These are phyloP conservation scores for Parasitella parasitica DNA, from an alignment of 371 early-diverging fungal genomes.

Conservation along the genomic window DNA sequence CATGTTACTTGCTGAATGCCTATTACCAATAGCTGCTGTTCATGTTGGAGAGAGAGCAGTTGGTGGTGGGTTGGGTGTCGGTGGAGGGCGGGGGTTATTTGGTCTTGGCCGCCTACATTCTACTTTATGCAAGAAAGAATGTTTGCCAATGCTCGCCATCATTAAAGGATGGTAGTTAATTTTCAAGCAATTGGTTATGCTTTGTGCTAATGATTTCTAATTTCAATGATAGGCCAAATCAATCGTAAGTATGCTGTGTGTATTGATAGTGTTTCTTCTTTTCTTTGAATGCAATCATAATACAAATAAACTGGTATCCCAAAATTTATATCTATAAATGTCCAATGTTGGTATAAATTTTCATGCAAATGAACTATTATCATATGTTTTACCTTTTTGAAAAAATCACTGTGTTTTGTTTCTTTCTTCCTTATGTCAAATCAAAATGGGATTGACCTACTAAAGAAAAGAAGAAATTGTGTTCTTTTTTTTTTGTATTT, in stretches of 20 bases:
- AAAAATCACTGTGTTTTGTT: background rate
- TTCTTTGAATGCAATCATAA: background rate
- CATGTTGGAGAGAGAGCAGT: background rate
- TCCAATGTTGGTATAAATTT: background rate
- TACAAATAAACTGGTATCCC: background rate
- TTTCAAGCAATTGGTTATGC: background rate
- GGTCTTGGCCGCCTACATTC: slow-evolving; percentile 20
- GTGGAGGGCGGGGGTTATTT: slow-evolving; percentile 14
- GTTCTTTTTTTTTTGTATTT: background rate
- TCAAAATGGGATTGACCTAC: background rate
- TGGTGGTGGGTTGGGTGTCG: slow-evolving; percentile 6
- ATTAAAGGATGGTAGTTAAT: background rate
- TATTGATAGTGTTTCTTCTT: background rate
- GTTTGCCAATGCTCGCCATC: background rate
- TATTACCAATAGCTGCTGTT: background rate
- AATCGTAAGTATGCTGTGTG: background rate
- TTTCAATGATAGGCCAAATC: background rate
- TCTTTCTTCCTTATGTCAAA: background rate
- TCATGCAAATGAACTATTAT: background rate
- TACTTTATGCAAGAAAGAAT: background rate
- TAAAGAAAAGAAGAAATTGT: background rate
- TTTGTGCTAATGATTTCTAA: background rate
- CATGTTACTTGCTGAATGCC: background rate
- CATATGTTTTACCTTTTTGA: background rate
- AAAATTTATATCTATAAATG: background rate